Evolutionary conservation across 768 basidiomycete genomes (phyloP), one percentile per base, ranked within the genome.

Genomic region (Galerina marginata): DNA sequence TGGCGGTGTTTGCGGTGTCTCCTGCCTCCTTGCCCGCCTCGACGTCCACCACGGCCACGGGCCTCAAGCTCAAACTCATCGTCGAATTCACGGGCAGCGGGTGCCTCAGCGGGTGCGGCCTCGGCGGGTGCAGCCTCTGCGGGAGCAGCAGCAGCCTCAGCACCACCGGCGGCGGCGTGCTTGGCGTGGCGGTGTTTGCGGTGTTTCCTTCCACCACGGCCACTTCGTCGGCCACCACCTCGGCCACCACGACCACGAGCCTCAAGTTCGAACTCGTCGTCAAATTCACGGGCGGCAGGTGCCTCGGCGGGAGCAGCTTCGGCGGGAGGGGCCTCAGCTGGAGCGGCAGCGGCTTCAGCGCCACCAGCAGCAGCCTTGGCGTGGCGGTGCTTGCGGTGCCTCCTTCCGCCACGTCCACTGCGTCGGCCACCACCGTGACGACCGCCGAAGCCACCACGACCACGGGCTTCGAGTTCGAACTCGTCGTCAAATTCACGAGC

Each of bases 391-490:
- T 39, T 44, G n/a, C 52, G 43, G n/a, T 39, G 37, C n/a, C 25
- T 46, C 14, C 42, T 33, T 25, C 46, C 53, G 38, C 48, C 45
- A 26, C 46, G 49, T 20, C 45, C 45, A n/a, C 42, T 26, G 42
- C 33, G 25, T 38, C 16, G 15, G 50, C 50, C 37, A 23, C 14
- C 23, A 49, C 48, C 25, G 37, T 16, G n/a, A 37, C 50, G 33
- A 37, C 37, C 37, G 37, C 50, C 50, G 11, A 14, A 16, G 20
- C 20, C 48, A 45, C 43, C 40, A 16, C 61, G 26, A 47, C 50
- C 40, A 12, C 62, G 62, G 2, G 62, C 53, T 46, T 59, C 62
- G 20, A 63, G 54, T 6, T 58, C 42, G 45, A 23, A 43, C 25
- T 20, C 44, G 16, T 44, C 42, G 9, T 53, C 46, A 39, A 38